phyloP scores from a whole-genome alignment of 306 rosid species.

The Psophocarpus tetragonolobus region DNA sequence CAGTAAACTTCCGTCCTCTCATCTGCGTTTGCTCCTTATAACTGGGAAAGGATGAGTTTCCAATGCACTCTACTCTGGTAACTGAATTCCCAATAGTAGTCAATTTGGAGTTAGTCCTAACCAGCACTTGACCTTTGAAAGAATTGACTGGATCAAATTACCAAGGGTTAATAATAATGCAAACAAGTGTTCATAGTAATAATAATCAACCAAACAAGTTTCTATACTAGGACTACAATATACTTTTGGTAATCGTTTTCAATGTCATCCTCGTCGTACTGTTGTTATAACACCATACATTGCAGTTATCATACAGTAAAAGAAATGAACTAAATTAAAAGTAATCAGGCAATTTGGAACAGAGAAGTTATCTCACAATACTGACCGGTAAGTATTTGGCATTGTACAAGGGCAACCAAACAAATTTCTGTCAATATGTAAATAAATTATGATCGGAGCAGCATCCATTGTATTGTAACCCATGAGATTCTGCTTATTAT shows the following conservation, averaged over 20 bases:
- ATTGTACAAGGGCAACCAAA: background rate
- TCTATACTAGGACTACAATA: background rate
- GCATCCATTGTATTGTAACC: background rate
- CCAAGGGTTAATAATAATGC: conserved; percentile 10
- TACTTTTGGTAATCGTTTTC: background rate
- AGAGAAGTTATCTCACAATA: background rate
- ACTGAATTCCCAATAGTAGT: conserved; percentile 24
- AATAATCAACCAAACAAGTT: too few species aligned
- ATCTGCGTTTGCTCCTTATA: conserved; percentile 19
- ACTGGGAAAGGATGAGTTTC: conserved; percentile 16
- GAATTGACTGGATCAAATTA: conserved; percentile 36
- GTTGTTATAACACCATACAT: background rate
- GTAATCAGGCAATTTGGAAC: background rate
- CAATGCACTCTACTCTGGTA: conserved; percentile 29
- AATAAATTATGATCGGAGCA: background rate
- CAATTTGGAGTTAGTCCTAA: conserved; percentile 44
- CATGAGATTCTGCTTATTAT: background rate
- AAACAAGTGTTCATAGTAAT: too few species aligned
- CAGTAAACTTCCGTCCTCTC: background rate
- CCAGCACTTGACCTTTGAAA: conserved; percentile 35
- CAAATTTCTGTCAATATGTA: background rate
- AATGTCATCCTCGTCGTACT: background rate
- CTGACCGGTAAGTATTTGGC: background rate
- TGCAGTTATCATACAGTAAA: background rate
- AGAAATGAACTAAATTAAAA: background rate